Evolutionary conservation across 306 rosid species (phyloP), one percentile per base, ranked within the genome.

Genomic region (Vigna radiata): DNA sequence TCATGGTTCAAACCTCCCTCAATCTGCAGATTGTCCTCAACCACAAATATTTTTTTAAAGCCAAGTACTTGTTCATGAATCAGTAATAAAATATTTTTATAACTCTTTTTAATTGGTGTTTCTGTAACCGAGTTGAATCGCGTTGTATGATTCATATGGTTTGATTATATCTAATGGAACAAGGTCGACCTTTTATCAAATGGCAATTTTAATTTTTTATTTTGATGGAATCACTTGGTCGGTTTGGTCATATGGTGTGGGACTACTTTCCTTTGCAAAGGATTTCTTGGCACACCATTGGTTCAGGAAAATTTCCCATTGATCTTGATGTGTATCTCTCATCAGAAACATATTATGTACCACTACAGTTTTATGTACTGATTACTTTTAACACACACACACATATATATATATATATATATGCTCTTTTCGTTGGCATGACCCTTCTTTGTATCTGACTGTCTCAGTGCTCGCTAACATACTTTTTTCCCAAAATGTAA

Each of bases 271-370:
- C 12, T 72, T 58, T 44, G 31, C 68, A 23, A 23, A 56, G 10
- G 77, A 16, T 72, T 65, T 73, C 56, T 10, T 73, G 47, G 17
- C 39, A 72, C 6, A 15, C 59, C 70, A 44, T 59, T 44, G 44
- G 69, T 48, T 46, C 70, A 3, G 47, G 18, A 60, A 31, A 17
- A 12, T 18, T 46, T 59, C 8, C 44, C 14, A 12, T 15, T 61
- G 46, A 31, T 33, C 47, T 15, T 62, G 68, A 33, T 16, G 23
- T 7, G 44, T 47, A 31, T 62, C 68, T 56, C 37, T 58, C 64
- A 1, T 60, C 29, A 23, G 67, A 31, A 60, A 62, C 6, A 62
- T 8, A 16, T 62, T 3, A 13, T 25, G 18, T 27, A n/a, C n/a
- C n/a, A n/a, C n/a, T n/a, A n/a, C n/a, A n/a, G n/a, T n/a, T n/a